Evolutionary conservation across 2,329 filamentous ascomycete genomes (phyloP).

Genomic region (Tolypocladium album): DNA sequence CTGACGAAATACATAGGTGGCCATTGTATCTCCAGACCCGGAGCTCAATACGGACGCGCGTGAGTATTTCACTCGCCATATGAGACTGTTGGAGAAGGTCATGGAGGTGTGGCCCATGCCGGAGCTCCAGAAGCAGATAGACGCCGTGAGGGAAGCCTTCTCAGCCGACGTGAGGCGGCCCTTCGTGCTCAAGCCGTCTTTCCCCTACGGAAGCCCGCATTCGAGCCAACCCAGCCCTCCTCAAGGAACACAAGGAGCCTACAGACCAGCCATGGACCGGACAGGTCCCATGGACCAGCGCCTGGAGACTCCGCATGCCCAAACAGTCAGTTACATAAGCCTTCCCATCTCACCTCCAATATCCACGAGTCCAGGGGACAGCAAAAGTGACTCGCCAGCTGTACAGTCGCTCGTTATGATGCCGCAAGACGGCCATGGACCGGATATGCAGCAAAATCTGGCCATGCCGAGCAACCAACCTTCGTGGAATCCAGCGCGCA

Average conservation of each 20-base stretch:
- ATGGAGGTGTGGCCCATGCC: conserved; percentile 77
- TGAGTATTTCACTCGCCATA: conserved; percentile 84
- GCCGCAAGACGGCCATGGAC: conserved; percentile 45
- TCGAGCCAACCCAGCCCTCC: conserved; percentile 54
- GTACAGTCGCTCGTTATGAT: conserved; percentile 64
- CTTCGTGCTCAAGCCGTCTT: conserved; percentile 80
- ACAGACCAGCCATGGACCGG: conserved; percentile 34
- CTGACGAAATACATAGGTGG: conserved; percentile 48
- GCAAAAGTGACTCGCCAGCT: conserved; percentile 67
- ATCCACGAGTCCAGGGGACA: conserved; percentile 60
- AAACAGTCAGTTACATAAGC: conserved; percentile 55
- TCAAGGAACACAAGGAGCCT: conserved; percentile 34
- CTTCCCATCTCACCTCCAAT: conserved; percentile 75
- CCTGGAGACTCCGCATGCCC: conserved; percentile 40
- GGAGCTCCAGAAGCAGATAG: conserved; percentile 82
- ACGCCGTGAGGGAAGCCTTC: conserved; percentile 81
- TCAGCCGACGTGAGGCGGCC: conserved; percentile 76
- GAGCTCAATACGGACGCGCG: conserved; percentile 76
- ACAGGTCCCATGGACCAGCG: conserved; percentile 42
- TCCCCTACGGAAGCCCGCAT: conserved; percentile 75
- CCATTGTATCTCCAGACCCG: conserved; percentile 85
- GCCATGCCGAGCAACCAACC: conserved; percentile 54
- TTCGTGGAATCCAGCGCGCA: conserved; percentile 74
- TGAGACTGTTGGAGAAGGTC: conserved; percentile 84
- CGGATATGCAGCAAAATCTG: conserved; percentile 42